Conservation (phyloP, 202 grass and related monocot species). For the Saccharum hybrid region DNA sequence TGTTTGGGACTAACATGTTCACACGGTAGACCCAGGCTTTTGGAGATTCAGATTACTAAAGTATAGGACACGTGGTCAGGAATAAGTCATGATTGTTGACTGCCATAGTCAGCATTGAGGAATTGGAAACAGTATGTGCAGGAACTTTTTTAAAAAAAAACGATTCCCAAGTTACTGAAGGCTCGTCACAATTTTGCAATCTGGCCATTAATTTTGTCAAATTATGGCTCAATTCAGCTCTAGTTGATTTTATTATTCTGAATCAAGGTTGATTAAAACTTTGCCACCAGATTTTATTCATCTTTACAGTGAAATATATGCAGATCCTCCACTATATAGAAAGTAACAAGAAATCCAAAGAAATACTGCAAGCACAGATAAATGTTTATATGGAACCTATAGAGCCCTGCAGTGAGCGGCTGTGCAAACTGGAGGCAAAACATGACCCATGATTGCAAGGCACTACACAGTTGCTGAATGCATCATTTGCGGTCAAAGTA, state of each 20-base stretch:
- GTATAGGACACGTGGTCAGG: background rate
- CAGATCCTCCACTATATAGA: too few relatives aligned
- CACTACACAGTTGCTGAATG: background rate
- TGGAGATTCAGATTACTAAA: background rate
- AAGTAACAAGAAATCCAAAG: too few relatives aligned
- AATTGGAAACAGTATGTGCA: background rate
- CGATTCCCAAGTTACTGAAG: background rate
- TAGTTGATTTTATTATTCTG: background rate
- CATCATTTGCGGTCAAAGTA: background rate
- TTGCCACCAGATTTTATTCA: background rate
- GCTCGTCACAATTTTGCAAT: background rate
- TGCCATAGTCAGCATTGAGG: background rate
- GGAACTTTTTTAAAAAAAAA: too few relatives aligned
- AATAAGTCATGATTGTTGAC: background rate
- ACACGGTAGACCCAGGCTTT: too few relatives aligned
- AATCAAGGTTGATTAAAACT: constrained; percentile 10
- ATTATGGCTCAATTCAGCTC: background rate
- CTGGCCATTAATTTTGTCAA: background rate
- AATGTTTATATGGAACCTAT: background rate
- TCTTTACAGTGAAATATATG: background rate
- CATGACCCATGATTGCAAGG: background rate
- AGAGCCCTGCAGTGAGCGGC: too few relatives aligned
- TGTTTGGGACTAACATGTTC: too few relatives aligned
- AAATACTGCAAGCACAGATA: background rate
- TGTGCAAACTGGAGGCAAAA: background rate